A percentile compares a stretch with the other conserved stretches of the same genome.
phyloP scores from a whole-genome alignment of 2,329 filamentous ascomycete genomes.

The Alternaria conjuncta region DNA sequence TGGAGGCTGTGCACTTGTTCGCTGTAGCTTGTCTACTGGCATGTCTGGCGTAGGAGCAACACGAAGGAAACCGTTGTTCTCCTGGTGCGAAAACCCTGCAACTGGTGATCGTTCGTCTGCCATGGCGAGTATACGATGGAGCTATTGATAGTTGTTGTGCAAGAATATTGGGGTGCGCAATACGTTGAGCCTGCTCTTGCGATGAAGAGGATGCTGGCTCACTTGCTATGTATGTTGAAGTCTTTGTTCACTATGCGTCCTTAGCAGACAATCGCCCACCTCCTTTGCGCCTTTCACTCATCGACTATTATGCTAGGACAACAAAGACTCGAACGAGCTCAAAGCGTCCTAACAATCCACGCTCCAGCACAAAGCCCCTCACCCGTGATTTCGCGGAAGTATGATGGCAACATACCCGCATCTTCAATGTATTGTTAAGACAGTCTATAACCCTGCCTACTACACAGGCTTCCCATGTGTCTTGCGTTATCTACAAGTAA shows the following conservation, averaged over 20 bases:
- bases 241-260: not conserved
- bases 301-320: not conserved
- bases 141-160: not conserved
- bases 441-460: too few relatives aligned
- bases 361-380: not conserved
- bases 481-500: too few relatives aligned
- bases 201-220: not conserved
- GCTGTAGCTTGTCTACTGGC: fast-evolving
- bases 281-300: not conserved
- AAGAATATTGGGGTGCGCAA: fast-evolving
- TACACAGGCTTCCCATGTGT: too few relatives aligned
- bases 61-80: not conserved
- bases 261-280: not conserved
- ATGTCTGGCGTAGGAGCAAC: not conserved
- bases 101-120: not conserved
- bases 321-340: not conserved
- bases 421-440: too few relatives aligned
- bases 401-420: too few relatives aligned
- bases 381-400: too few relatives aligned
- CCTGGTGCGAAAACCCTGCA: not conserved
- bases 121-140: not conserved
- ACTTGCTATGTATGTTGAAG: not conserved
- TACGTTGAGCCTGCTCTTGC: not conserved
- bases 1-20: too few relatives aligned
- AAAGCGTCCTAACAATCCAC: not conserved